Base-by-base conservation (phyloP, 768 basidiomycete genomes). In the Paxillus ammoniavirescens region DNA sequence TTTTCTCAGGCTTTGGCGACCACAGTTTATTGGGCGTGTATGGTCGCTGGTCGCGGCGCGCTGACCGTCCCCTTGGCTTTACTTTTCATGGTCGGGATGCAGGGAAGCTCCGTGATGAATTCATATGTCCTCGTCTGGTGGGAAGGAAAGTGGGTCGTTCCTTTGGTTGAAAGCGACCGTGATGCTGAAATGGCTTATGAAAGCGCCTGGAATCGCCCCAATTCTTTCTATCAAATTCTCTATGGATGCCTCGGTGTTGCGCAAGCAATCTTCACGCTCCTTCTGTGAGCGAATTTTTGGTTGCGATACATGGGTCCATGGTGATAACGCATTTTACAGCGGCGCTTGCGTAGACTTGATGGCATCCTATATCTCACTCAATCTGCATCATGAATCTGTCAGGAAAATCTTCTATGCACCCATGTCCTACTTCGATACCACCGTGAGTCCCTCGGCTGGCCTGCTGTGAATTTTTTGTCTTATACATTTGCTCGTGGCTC, bases 401-500 rank as follows among this genome's bases (percentile, higher is more conserved):
- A 66, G 67, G 23, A 79, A 82, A 49, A 76, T 87, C 23, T 83
- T 87, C 62, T 77, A 81, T 64, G 87, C 88, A 0, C 87, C 87
- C 0, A 89, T 87, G 83, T 77, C 81, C 2, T 89, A 89, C 70
- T 91, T 90, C 59, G 89, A 91, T 65, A 86, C 79, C 2, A 84
- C 83, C 15, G 81, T 80, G 57, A 58, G 67, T 50, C n/a, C 13
- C 31, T 21, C 17, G 8, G 4, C 26, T 6, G 10, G 26, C n/a
- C 42, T 8, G 14, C n/a, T 2, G 33, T 42, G 21, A 12, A 5
- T 6, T 12, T 21, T 30, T n/a, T 18, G 13, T 42, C 30, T 9
- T 18, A 41, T 50, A n/a, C 31, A 7, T 30, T 31, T 31, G 31
- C 31, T 9, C 10, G 31, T 43, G 26, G 26, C 43, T 47, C 40